A percentile compares a stretch with the other conserved stretches of the same genome.
These are phyloP conservation scores for Calocera viscosa DNA, from an alignment of 768 basidiomycete genomes.

Conservation along the genomic window DNA sequence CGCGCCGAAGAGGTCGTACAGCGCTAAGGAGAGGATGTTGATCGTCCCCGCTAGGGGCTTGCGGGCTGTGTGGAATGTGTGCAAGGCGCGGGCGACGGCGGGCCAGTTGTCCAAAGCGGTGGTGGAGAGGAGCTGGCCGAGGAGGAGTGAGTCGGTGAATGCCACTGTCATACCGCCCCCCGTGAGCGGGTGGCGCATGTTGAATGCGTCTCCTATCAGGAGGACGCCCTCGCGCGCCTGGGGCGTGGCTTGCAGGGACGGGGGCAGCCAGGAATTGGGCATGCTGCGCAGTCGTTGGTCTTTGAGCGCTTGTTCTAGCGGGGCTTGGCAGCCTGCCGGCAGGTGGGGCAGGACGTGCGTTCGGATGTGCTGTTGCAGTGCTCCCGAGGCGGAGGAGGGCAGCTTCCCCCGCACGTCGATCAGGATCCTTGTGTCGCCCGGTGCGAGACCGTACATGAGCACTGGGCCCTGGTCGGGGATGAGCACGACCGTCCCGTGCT, in stretches of 20 bases:
- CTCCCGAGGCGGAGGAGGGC: constrained; percentile 33
- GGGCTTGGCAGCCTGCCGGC: constrained; percentile 52
- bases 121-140: constrained; percentile 42
- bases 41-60: constrained; percentile 76
- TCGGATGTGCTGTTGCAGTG: constrained; percentile 52
- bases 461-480: constrained; percentile 76
- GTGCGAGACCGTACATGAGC: constrained; percentile 80
- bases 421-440: constrained; percentile 84
- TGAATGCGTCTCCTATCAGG: constrained; percentile 91
- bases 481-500: constrained; percentile 75
- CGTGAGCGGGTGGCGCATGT: constrained; percentile 97
- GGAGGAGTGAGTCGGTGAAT: constrained; percentile 66
- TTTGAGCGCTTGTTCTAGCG: constrained; percentile 58
- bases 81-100: constrained; percentile 34
- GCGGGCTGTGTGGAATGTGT: constrained; percentile 73
- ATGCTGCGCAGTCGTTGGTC: constrained; percentile 73
- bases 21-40: constrained; percentile 82
- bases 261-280: constrained; percentile 90
- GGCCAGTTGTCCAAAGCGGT: constrained; percentile 25
- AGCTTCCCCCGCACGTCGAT: constrained; percentile 78
- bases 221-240: constrained; percentile 54
- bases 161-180: constrained; percentile 97
- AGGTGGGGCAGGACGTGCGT: constrained; percentile 66
- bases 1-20: constrained; percentile 80
- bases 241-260: constrained; percentile 48